Evolutionary conservation across 345 rosid species (phyloP), one percentile per base, ranked within the genome.

Genomic region (Rhizophora apiculata): DNA sequence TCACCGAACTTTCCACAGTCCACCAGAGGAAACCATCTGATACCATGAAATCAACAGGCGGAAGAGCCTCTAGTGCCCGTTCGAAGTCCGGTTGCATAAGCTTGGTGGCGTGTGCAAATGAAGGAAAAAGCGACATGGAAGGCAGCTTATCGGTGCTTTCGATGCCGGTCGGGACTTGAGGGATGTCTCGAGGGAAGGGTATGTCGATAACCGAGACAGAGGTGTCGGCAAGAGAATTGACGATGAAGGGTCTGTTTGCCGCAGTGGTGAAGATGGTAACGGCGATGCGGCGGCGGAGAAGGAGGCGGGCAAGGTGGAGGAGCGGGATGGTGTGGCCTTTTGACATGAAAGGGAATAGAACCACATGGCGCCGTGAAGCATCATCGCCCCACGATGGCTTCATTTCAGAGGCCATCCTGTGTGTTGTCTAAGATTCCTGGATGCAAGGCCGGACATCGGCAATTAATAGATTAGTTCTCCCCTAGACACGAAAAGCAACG

Each of bases 251-350:
- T 10, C 72, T 79, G 83, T 85, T 93, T 46, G 78, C 82, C 0
- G 88, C 83, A 37, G 93, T 93, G 75, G 96, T 90, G 83, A 87
- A 80, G 82, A 93, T 32, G 20, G 96, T 90, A 75, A 87, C 62
- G 20, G 77, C 4, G 43, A 74, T 26, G 18, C 75, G 37, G 54
- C 70, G 88, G 72, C 70, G 81, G 81, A 87, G 89, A 69, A 93
- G 86, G 75, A 80, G 87, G 68, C 79, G 88, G 32, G 86, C 88
- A 0, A 93, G 67, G 69, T 76, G 83, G 76, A 93, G 87, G 74
- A 90, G 73, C 36, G 98, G 96, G 43, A 90, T 87, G n/a, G 79
- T 85, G 74, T 93, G 96, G 61, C 98, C 90, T 77, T 90, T 88
- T 6, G 95, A 80, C 95, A 88, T 85, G 88, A 85, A 93, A 20